Conservation (phyloP, 805 yeast genomes). For the Yarrowia sp. region DNA sequence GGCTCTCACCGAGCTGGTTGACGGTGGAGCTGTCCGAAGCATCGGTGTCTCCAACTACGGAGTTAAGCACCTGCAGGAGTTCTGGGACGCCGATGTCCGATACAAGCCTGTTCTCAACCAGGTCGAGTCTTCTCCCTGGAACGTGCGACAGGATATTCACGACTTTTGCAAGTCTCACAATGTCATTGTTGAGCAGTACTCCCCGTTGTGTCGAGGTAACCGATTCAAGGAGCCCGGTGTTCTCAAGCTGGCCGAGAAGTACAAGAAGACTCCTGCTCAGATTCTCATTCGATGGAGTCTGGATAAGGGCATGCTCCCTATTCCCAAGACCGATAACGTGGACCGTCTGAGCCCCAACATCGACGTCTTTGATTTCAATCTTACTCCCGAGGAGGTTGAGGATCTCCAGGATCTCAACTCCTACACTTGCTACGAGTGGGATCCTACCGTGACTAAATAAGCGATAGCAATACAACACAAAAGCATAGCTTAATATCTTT, state of each 20-base stretch:
- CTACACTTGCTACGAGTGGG: slow-evolving; percentile 23
- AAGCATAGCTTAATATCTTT: neutral
- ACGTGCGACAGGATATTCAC: slow-evolving; percentile 72
- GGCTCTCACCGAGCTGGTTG: slow-evolving; percentile 73
- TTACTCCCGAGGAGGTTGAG: slow-evolving; percentile 60
- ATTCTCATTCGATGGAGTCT: slow-evolving; percentile 84
- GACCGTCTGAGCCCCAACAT: slow-evolving; percentile 69
- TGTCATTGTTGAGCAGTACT: slow-evolving; percentile 76
- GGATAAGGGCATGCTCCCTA: slow-evolving; percentile 75
- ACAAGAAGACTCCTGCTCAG: slow-evolving; percentile 66
- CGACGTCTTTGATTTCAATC: slow-evolving; percentile 61
- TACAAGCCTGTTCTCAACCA: slow-evolving; percentile 76
- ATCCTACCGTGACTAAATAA: slow-evolving; percentile 11
- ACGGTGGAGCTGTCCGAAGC: slow-evolving; percentile 71
- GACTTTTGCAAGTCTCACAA: slow-evolving; percentile 64
- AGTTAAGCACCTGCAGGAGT: slow-evolving; percentile 69
- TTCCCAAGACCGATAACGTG: slow-evolving; percentile 79
- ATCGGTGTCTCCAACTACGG: slow-evolving; percentile 84
- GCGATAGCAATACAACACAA: neutral
- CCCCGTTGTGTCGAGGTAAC: slow-evolving; percentile 53
- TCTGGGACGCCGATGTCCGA: slow-evolving; percentile 70
- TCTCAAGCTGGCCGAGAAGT: slow-evolving; percentile 60
- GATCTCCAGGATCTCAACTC: slow-evolving; percentile 24
- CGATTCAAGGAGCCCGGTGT: slow-evolving; percentile 63
- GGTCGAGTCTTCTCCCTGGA: slow-evolving; percentile 91